Base-by-base conservation (phyloP, 495 filamentous ascomycete genomes). In the Penicillium pulvis region DNA sequence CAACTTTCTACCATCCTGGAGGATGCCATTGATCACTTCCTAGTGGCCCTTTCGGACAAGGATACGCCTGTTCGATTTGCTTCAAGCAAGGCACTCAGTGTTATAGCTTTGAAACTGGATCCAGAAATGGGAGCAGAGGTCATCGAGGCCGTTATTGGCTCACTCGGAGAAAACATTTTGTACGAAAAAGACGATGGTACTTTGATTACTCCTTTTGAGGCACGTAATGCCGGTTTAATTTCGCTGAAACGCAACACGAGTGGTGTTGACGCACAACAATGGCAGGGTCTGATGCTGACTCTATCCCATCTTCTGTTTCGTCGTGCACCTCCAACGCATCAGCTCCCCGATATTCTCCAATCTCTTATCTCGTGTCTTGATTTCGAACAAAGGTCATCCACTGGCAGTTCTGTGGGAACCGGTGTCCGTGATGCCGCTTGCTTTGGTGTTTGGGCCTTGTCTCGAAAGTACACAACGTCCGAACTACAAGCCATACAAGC, bases 341-440 rank as follows among this genome's bases (percentile, higher is more conserved):
- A 87, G 43, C 78, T 97, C 6, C 75, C 83, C 0, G 81, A 87
- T 33, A 87, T 94, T 43, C 75, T 95, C 0, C 84, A 85, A 50
- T 82, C 86, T 2, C 79, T 97, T 44, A 67, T 92, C 1, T 77
- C 85, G 53, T 91, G 90, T 0, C 79, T 97, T 44, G 83, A 82
- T 9, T 99, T 97, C 62, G 92, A 97, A 69, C 89, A 93, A 66
- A 82, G 91, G 45, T 88, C 86, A 28, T 77, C 90, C 0, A 90
- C 89, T 17, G 95, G 96, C 9, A 83, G 79, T 10, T 91, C 92
- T 4, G 76, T 91, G n/a, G 95, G 95, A 9, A 86, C 89, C 0
- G 97, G 93, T 63, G 95, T 98, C n/a, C 83, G 94, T 53, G 94
- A 99, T 77, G 95, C 95, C 5, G 90, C 94, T 2, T 95, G 91